Base-by-base conservation (phyloP, 2,329 filamentous ascomycete genomes). In the Lasiodiplodia sp. region DNA sequence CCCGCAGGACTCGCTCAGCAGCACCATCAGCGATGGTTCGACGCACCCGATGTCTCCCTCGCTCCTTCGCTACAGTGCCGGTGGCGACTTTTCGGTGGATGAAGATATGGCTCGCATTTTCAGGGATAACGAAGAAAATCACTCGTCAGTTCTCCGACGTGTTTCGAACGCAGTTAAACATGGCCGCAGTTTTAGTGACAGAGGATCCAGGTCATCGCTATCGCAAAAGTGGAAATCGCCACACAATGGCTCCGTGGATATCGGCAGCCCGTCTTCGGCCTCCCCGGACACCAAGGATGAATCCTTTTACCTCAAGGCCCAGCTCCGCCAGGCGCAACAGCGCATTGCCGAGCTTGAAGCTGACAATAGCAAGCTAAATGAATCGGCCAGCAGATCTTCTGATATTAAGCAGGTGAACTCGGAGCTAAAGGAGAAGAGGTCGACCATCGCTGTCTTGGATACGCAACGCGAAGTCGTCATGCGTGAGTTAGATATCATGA, bases 401-500 rank as follows among this genome's bases (percentile, higher is more conserved):
- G 87, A 87, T 70, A 88, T 90, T 70, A 91, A 91, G 80, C 91
- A 90, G 73, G 89, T 96, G 37, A 96, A 96, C 79, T 94, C 91
- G 73, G 95, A 94, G 77, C 84, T 98, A 28, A 87, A 92, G 44
- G 94, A 98, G 80, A 98, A 98, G 83, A 88, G 96, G 69, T 97
- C 96, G 75, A 98, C 96, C 0, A 96, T 99, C 78, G 95, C 95
- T 7, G 92, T 96, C 21, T 85, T 98, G 64, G 95, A 98, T 78
- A 95, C 94, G 0, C 93, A 97, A 80, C 93, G 94, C 63, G 95
- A 98, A 80, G 94, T 98, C 79, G 95, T 97, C 81, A 92, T 98
- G 75, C 91, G 92, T 51, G 94, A 98, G 79, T 85, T 98, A 21
- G 93, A 97, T 76, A 91, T 95, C 47, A 87, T 97, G 75, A 94